phyloP scores from a whole-genome alignment of 1,284 basidiomycete species.

The Wallemia ichthyophaga region DNA sequence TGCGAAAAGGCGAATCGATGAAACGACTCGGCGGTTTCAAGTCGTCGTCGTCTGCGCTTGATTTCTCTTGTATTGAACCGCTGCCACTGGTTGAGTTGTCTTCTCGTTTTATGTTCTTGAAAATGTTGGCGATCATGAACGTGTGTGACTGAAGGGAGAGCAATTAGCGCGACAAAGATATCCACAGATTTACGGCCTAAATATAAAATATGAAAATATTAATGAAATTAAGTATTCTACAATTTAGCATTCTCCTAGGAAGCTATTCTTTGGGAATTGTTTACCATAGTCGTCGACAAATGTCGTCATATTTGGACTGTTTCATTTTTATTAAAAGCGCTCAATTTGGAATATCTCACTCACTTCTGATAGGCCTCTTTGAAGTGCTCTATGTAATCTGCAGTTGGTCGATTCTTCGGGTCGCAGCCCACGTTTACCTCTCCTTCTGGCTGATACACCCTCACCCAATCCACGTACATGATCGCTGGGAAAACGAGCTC shows the following conservation, averaged over 20 bases:
- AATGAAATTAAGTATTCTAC: neutral
- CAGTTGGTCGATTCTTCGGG: constrained; percentile 43
- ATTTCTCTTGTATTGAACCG: neutral
- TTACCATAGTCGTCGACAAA: constrained; percentile 1
- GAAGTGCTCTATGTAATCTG: constrained; percentile 8
- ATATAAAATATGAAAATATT: neutral
- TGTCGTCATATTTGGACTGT: neutral
- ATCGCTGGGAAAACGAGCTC: constrained; percentile 6
- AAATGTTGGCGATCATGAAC: neutral
- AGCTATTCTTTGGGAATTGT: neutral
- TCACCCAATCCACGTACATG: constrained; percentile 6
- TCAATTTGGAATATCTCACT: neutral
- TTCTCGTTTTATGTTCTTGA: neutral
- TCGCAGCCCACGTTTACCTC: constrained; percentile 48
- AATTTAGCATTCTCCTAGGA: neutral
- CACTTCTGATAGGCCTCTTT: neutral
- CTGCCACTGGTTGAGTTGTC: neutral
- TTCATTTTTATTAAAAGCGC: too few relatives aligned
- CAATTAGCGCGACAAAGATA: too few relatives aligned
- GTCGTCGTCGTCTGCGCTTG: neutral
- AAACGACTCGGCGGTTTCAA: neutral
- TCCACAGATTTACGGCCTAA: too few relatives aligned
- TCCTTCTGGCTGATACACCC: constrained; percentile 5
- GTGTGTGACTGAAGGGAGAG: neutral
- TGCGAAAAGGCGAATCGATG: neutral